Conservation (phyloP, 345 rosid genomes). For the Eucalyptus grandis region DNA sequence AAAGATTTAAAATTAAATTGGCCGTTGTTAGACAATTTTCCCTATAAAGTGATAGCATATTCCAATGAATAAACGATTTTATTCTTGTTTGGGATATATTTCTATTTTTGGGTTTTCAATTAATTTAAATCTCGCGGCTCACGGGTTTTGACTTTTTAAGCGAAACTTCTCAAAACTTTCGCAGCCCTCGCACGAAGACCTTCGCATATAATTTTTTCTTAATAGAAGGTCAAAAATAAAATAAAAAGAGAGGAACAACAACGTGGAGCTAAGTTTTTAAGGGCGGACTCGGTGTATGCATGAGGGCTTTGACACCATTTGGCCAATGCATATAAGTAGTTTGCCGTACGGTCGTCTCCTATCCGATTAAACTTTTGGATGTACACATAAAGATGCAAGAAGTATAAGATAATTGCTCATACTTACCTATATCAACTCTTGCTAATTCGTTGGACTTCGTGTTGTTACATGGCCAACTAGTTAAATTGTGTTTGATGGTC, state of each 20-base stretch:
- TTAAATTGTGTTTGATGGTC: not conserved
- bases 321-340: not conserved
- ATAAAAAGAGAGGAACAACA: not conserved
- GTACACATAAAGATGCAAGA: not conserved
- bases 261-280: not conserved
- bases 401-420: not conserved
- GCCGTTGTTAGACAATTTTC: too few species aligned
- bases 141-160: not conserved
- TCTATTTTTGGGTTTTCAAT: not conserved
- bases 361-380: not conserved
- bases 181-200: too few species aligned
- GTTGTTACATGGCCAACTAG: not conserved
- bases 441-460: not conserved
- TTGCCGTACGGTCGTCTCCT: not conserved
- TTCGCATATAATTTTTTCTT: too few species aligned
- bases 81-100: not conserved
- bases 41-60: not conserved
- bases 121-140: not conserved
- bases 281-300: not conserved
- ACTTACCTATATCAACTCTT: not conserved
- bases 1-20: too few species aligned
- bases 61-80: not conserved
- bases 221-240: not conserved
- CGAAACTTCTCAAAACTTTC: not conserved
- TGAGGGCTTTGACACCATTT: not conserved